Evolutionary conservation across 2,329 filamentous ascomycete species (phyloP), one percentile per base, ranked within the genome.

Genomic region (Arthroderma sp.): DNA sequence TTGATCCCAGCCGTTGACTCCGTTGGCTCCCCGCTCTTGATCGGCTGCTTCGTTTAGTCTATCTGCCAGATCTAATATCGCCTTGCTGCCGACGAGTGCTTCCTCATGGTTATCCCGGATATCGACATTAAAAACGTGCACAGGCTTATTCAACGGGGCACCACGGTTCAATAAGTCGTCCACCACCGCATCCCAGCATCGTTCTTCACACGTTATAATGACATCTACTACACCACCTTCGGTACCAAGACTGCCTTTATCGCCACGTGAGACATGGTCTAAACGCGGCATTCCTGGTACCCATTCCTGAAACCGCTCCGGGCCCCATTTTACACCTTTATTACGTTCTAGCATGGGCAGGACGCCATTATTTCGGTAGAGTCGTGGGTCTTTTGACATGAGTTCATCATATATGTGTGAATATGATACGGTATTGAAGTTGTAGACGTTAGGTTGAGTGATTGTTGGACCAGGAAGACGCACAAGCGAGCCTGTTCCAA

Each of bases 41-140:
- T 66, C 71, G 0, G 91, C 91, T 0, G 79, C 84, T 11, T 77
- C 75, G 59, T 96, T 96, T 48, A 98, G 68, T 30, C 78, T 79
- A 57, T 89, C 78, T 1, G 91, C 91, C 32, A 98, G 72, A 58
- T 98, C 91, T 33, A 96, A 72, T 48, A 98, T 98, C 38, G 86
- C 91, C 53, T 82, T 79, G 1, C 91, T 91, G 6, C 91, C 91
- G 2, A 95, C 76, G 22, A 89, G 73, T 0, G 91, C 91, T 65
- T 98, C 91, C 62, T 98, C 89, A 58, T 96, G 91, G 58, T 96
- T 98, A 66, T 98, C 91, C 63, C 84, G 89, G 58, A 98, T 98
- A 61, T 98, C 91, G 44, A 98, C 83, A 56, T 98, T 98, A 71
- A 98, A 94, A 46, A 98, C 86, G 60, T 98, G 91, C 0, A 98